Percentiles rank a stretch among this genome's conserved stretches.
These are phyloP conservation scores for Suillus occidentalis DNA, from an alignment of 768 basidiomycete genomes.

Conservation along the genomic window DNA sequence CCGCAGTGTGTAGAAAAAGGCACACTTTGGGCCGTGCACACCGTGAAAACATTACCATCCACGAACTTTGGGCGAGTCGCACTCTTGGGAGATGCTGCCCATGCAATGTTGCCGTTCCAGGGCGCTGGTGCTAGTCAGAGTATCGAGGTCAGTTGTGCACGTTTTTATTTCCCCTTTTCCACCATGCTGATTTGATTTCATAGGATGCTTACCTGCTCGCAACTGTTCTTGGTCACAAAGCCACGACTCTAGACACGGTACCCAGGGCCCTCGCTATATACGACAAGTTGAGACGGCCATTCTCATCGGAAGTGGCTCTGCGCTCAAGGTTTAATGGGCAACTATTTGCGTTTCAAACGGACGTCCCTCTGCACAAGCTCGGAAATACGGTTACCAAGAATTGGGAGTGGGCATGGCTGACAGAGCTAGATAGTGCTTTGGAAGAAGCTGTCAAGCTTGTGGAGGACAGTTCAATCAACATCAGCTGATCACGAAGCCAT, in stretches of 20 bases:
- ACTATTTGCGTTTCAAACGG: slow-evolving; percentile 16
- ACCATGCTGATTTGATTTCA: background rate
- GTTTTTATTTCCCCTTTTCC: background rate
- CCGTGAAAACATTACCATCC: slow-evolving; percentile 48
- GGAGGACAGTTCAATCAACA: background rate
- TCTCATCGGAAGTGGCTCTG: slow-evolving; percentile 36
- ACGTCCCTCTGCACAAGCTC: slow-evolving; percentile 38
- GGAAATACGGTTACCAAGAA: slow-evolving; percentile 44
- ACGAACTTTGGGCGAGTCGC: slow-evolving; percentile 54
- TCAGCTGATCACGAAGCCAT: background rate
- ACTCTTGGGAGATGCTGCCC: slow-evolving; percentile 44
- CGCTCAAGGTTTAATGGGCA: slow-evolving; percentile 22
- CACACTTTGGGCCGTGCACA: slow-evolving; percentile 65
- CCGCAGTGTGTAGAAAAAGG: slow-evolving; percentile 52
- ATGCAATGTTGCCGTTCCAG: slow-evolving; percentile 43
- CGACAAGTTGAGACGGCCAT: slow-evolving; percentile 51
- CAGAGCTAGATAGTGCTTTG: slow-evolving; percentile 21
- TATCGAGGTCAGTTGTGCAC: slow-evolving; percentile 36
- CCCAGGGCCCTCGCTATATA: slow-evolving; percentile 44
- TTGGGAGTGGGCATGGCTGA: slow-evolving; percentile 55
- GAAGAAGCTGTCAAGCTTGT: slow-evolving; percentile 19
- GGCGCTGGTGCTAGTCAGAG: slow-evolving; percentile 46
- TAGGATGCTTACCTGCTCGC: slow-evolving; percentile 40
- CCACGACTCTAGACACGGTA: slow-evolving; percentile 35
- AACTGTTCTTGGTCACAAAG: slow-evolving; percentile 44